Conservation (phyloP, 2,329 filamentous ascomycete species). For the Colletotrichum gloeosporioides region DNA sequence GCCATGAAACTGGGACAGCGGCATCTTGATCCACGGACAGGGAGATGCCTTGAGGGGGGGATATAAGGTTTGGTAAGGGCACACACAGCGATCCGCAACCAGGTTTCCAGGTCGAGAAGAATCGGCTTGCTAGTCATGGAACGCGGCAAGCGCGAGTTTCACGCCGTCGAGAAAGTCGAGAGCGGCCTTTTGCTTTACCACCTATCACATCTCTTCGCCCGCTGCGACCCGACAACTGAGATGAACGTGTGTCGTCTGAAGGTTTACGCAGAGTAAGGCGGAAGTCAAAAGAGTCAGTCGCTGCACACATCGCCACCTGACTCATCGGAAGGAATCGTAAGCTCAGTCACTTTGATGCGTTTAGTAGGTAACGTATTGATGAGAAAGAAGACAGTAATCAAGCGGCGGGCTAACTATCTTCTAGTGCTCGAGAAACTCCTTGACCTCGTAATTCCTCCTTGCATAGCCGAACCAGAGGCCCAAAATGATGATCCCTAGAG, state of each 20-base stretch:
- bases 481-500: conserved; percentile 14
- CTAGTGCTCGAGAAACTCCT: conserved; percentile 18
- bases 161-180: not conserved
- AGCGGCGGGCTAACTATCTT: not conserved
- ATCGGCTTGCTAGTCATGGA: not conserved
- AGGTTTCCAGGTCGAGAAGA: not conserved
- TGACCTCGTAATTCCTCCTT: conserved; percentile 27
- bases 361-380: not conserved
- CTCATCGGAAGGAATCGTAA: not conserved
- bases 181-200: not conserved
- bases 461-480: conserved; percentile 28
- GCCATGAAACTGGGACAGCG: not conserved
- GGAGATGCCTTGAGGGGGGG: not conserved
- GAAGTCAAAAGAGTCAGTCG: not conserved
- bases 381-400: not conserved
- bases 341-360: not conserved
- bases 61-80: not conserved
- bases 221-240: not conserved
- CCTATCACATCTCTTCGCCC: not conserved
- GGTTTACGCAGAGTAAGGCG: not conserved
- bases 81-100: not conserved
- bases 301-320: not conserved
- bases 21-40: not conserved
- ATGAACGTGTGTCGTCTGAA: not conserved
- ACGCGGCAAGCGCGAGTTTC: not conserved